Evolutionary conservation across 140 eudicot genomes (phyloP).

Genomic region (Oenanthe javanica): DNA sequence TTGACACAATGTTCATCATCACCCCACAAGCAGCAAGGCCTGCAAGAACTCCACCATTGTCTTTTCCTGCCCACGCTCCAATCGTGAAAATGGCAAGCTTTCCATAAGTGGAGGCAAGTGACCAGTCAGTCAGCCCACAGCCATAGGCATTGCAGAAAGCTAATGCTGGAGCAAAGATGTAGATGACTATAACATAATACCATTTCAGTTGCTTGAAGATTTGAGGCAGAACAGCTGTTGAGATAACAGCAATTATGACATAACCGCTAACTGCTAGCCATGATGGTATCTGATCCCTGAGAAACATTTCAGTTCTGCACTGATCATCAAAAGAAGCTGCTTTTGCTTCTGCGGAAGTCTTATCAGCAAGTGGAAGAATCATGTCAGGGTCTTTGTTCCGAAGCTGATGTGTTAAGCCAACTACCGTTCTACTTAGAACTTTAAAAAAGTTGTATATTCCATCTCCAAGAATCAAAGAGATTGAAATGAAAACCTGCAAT

Average conservation of each 20-base stretch:
- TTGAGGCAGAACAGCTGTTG: constrained; percentile 42
- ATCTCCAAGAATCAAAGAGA: constrained; percentile 80
- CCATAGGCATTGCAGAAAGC: constrained; percentile 87
- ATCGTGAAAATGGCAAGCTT: constrained; percentile 57
- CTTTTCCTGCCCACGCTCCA: constrained; percentile 71
- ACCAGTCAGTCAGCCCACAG: constrained; percentile 86
- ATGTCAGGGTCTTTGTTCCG: constrained; percentile 23
- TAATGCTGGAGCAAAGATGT: constrained; percentile 55
- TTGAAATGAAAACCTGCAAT: constrained; percentile 63
- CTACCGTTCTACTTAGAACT: constrained; percentile 34
- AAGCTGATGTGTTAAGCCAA: constrained; percentile 24
- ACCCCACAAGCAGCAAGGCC: constrained; percentile 84
- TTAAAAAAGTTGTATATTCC: constrained; percentile 82
- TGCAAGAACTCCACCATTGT: constrained; percentile 65
- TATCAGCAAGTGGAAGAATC: constrained; percentile 33
- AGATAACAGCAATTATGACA: constrained; percentile 34
- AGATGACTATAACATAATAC: constrained; percentile 61
- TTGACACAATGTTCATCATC: constrained; percentile 59
- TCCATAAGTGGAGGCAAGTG: constrained; percentile 68
- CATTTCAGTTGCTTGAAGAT: constrained; percentile 64
- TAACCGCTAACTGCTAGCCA: constrained; percentile 54
- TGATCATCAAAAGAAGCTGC: constrained; percentile 37
- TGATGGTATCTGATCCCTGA: constrained; percentile 50
- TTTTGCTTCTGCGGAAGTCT: constrained; percentile 7
- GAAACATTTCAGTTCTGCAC: constrained; percentile 36